These are phyloP conservation scores for Lippia alba DNA, from an alignment of 305 asterid species.

Conservation along the genomic window DNA sequence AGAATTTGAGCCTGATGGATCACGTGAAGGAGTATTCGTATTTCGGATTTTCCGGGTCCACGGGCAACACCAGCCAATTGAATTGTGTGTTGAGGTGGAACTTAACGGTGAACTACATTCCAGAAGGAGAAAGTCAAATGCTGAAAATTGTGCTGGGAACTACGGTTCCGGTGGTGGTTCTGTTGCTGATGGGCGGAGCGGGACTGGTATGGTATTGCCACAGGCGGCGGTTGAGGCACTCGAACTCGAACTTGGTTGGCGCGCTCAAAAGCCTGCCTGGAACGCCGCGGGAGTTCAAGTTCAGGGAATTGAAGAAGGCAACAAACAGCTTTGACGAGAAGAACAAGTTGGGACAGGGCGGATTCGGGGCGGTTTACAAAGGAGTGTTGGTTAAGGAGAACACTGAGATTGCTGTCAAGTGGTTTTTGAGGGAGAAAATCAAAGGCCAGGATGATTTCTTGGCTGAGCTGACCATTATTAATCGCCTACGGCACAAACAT, in stretches of 20 bases:
- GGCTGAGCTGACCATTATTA: slow-evolving; percentile 93
- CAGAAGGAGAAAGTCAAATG: slow-evolving; percentile 33
- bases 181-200: slow-evolving; percentile 47
- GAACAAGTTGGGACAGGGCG: slow-evolving; percentile 91
- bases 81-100: slow-evolving; percentile 89
- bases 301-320: slow-evolving; percentile 78
- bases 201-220: slow-evolving; percentile 42
- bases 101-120: slow-evolving; percentile 57
- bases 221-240: slow-evolving; percentile 38
- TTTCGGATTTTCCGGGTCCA: slow-evolving; percentile 89
- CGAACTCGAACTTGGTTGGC: slow-evolving; percentile 57
- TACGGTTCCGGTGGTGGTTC: slow-evolving; percentile 51
- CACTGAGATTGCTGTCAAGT: slow-evolving; percentile 81
- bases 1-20: slow-evolving; percentile 46
- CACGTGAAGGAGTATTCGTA: slow-evolving; percentile 60
- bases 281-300: slow-evolving; percentile 74
- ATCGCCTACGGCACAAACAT: slow-evolving; percentile 90
- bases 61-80: slow-evolving; percentile 59
- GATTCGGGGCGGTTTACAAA: slow-evolving; percentile 79
- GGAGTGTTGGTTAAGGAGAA: slow-evolving; percentile 66
- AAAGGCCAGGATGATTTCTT: slow-evolving; percentile 89
- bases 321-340: slow-evolving; percentile 72
- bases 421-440: slow-evolving; percentile 78
- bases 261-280: slow-evolving; percentile 82
- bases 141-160: slow-evolving; percentile 49